Base-by-base conservation (phyloP, 805 yeast genomes). In the Danielia oregonensis region DNA sequence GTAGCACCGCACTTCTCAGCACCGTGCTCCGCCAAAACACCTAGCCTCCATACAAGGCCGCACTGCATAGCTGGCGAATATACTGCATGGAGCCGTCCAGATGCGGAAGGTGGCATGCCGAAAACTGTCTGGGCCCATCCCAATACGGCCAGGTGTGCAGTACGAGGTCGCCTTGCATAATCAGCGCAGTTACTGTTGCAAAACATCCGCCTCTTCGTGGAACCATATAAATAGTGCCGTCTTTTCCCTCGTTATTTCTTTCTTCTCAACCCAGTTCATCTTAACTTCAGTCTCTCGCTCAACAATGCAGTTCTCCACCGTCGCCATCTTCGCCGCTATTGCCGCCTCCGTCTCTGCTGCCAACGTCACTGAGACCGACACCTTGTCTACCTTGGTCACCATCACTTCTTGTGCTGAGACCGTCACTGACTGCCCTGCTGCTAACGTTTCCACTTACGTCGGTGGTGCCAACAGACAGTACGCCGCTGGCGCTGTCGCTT, bases 391-490 rank as follows among this genome's bases (percentile, higher is more conserved):
- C 46, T 55, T 68, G 52, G 73, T 58, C 41, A 69, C 78, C 57
- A 56, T 70, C 67, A 64, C 71, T 48, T 58, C 66, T 39, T 71
- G 75, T 59, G 72, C 45, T 32, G 46, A 65, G 14, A 50, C 52
- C 33, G 73, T 70, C 54, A 70, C 76, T 45, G 51, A 63, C 65
- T 74, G 79, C 63, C 77, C 76, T 56, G 61, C 59, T 39, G 57
- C 62, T 43, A 55, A 54, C 53, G 62, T 59, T 40, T 42, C 66
- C 42, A 32, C 51, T 39, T 57, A 47, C 51, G 54, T 52, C 40
- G 65, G 54, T 51, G 65, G 55, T 39, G 68, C 59, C 45, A 51
- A 57, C 40, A 51, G 48, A 51, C 54, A 54, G 32, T 47, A 43
- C 53, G 69, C 67, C 42, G 70, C 61, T 39, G 72, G 70, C 63